phyloP scores from a whole-genome alignment of 805 yeast species.

The Starmerella davenportii region DNA sequence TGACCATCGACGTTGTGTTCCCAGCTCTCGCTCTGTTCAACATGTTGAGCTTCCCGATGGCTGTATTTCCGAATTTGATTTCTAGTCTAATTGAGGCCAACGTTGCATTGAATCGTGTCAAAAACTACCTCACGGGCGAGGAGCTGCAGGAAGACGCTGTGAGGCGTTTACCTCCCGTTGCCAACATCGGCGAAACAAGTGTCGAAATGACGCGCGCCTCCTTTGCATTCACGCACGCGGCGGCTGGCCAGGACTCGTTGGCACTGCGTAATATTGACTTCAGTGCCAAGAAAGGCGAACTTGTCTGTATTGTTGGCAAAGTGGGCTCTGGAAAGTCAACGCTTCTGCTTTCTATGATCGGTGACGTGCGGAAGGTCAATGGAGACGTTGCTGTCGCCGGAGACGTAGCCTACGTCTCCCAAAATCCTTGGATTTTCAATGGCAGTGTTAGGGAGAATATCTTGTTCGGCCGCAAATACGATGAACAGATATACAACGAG shows the following conservation, averaged over 20 bases:
- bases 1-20: conserved; percentile 75
- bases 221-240: conserved; percentile 41
- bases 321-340: conserved; percentile 88
- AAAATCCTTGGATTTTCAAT: conserved; percentile 92
- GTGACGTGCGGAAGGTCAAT: conserved; percentile 58
- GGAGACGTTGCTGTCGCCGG: conserved; percentile 65
- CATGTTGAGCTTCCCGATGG: conserved; percentile 75
- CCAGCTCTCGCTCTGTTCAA: conserved; percentile 47
- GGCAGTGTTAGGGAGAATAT: conserved; percentile 73
- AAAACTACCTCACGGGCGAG: conserved; percentile 44
- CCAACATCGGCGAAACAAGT: conserved; percentile 46
- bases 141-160: conserved; percentile 77
- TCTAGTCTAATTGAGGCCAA: conserved; percentile 76
- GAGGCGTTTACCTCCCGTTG: conserved; percentile 39
- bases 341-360: conserved; percentile 59
- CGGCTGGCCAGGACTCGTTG: conserved; percentile 28
- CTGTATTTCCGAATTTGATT: conserved; percentile 79
- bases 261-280: conserved; percentile 56
- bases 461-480: conserved; percentile 41
- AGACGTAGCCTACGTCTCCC: conserved; percentile 69
- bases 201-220: conserved; percentile 24
- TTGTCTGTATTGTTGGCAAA: conserved; percentile 72
- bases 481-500: conserved; percentile 32
- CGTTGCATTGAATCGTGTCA: conserved; percentile 37
- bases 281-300: conserved; percentile 55